These are phyloP conservation scores for Solanum pimpinellifolium DNA, from an alignment of 257 asterid species.

Conservation along the genomic window DNA sequence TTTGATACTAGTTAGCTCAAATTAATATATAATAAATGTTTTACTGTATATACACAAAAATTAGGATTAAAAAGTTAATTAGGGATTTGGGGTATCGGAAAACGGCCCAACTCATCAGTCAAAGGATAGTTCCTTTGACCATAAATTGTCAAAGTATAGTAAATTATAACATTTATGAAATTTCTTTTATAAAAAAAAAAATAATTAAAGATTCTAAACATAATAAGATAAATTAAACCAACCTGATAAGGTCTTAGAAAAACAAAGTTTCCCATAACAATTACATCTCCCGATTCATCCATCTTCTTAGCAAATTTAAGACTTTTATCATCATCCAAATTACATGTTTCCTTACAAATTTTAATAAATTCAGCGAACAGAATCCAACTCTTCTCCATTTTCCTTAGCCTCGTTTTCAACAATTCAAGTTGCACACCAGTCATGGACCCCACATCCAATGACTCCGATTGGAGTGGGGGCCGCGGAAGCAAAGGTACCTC, in stretches of 20 bases:
- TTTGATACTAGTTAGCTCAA: no score
- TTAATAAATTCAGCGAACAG: not conserved
- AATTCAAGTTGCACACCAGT: not conserved
- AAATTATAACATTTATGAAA: no score
- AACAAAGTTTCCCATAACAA: conserved; percentile 4
- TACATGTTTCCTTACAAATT: not conserved
- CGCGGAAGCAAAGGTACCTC: not conserved
- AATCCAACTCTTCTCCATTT: not conserved
- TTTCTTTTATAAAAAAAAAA: no score
- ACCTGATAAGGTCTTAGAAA: conserved; percentile 12
- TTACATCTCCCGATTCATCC: conserved; percentile 11
- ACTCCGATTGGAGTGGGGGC: not conserved
- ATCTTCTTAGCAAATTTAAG: not conserved
- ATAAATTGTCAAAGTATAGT: not conserved
- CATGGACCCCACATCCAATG: not conserved
- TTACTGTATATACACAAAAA: no score
- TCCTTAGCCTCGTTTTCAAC: not conserved
- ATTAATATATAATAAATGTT: no score
- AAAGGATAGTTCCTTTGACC: not conserved
- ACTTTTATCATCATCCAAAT: not conserved
- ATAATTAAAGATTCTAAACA: no score
- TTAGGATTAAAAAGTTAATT: not conserved
- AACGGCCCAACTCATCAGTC: not conserved
- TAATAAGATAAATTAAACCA: not conserved
- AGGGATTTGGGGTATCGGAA: not conserved